phyloP scores from a whole-genome alignment of 1,284 basidiomycete species.

The Pulveroboletus sp. region DNA sequence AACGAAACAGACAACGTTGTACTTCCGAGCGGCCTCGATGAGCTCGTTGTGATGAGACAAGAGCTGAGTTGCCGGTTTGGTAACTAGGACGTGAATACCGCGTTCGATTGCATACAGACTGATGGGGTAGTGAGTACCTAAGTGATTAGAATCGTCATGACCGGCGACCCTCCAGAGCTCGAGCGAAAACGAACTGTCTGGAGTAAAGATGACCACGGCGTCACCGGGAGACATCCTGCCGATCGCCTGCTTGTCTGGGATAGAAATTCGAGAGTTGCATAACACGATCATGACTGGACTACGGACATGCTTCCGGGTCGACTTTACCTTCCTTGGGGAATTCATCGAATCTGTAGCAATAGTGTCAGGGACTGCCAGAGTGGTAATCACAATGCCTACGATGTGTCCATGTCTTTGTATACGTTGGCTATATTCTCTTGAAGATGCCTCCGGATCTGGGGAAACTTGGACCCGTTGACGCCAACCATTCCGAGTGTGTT shows the following conservation, averaged over 20 bases:
- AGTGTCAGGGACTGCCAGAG: not conserved
- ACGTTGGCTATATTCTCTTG: conserved; percentile 78
- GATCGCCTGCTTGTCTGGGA: conserved; percentile 84
- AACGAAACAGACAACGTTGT: conserved; percentile 86
- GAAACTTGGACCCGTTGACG: conserved; percentile 81
- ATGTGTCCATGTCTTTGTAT: conserved; percentile 84
- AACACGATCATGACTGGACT: not conserved
- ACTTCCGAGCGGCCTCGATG: conserved; percentile 68
- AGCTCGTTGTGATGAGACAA: conserved; percentile 80
- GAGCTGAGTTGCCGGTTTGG: conserved; percentile 89
- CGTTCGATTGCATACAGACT: conserved; percentile 81
- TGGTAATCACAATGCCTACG: conserved; percentile 43
- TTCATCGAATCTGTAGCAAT: conserved; percentile 60
- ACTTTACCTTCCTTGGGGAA: conserved; percentile 71
- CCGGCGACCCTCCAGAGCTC: not conserved
- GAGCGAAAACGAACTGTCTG: conserved; percentile 58
- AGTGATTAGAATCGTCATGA: conserved; percentile 2
- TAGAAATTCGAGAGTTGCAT: conserved; percentile 5
- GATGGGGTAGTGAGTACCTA: conserved; percentile 85
- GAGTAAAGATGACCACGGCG: conserved; percentile 86
- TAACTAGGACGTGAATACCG: conserved; percentile 85
- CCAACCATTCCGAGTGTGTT: conserved; percentile 79
- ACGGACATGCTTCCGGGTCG: conserved; percentile 80
- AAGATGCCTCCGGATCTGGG: conserved; percentile 79
- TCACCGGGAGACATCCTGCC: conserved; percentile 75